These are phyloP conservation scores for Fusarium redolens DNA, from an alignment of 2,329 filamentous ascomycete species.

Conservation along the genomic window DNA sequence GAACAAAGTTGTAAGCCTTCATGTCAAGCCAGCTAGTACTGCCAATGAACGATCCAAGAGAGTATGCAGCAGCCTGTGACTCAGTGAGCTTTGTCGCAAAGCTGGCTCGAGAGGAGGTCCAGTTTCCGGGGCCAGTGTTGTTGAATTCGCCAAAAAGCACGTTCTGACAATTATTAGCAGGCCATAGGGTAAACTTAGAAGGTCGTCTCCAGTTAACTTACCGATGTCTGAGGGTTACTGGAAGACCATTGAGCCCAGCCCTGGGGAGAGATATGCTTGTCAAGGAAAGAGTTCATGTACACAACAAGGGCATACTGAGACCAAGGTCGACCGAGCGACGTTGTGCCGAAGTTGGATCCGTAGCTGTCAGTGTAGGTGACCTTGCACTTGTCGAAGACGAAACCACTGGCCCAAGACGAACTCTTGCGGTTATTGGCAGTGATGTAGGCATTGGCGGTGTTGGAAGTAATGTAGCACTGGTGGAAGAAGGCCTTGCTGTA, in stretches of 20 bases:
- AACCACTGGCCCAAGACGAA: constrained; percentile 47
- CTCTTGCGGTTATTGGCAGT: constrained; percentile 48
- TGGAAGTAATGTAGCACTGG: constrained; percentile 53
- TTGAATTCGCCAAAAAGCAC: constrained; percentile 68
- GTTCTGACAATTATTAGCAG: too few relatives aligned
- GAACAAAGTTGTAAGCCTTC: constrained; percentile 37
- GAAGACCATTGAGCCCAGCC: constrained; percentile 61
- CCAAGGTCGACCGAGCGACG: constrained; percentile 62
- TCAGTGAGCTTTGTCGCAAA: constrained; percentile 39
- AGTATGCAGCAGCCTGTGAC: constrained; percentile 31
- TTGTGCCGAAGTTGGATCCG: constrained; percentile 48
- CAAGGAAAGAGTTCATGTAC: constrained; percentile 61
- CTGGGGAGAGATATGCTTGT: constrained; percentile 45
- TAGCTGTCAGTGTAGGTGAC: constrained; percentile 45
- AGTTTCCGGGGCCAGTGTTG: constrained; percentile 61
- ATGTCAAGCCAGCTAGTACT: constrained; percentile 42
- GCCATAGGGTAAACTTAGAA: too few relatives aligned
- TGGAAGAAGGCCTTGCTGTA: constrained; percentile 52
- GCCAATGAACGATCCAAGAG: constrained; percentile 32
- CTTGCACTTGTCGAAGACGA: constrained; percentile 48
- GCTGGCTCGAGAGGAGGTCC: constrained; percentile 33
- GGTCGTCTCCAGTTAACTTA: too few relatives aligned
- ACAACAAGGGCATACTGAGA: constrained; percentile 58
- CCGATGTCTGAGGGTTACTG: constrained; percentile 66
- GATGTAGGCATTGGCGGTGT: constrained; percentile 48